Conservation (phyloP, 192 early-diverging fungal species). For the Coemansia sp. region DNA sequence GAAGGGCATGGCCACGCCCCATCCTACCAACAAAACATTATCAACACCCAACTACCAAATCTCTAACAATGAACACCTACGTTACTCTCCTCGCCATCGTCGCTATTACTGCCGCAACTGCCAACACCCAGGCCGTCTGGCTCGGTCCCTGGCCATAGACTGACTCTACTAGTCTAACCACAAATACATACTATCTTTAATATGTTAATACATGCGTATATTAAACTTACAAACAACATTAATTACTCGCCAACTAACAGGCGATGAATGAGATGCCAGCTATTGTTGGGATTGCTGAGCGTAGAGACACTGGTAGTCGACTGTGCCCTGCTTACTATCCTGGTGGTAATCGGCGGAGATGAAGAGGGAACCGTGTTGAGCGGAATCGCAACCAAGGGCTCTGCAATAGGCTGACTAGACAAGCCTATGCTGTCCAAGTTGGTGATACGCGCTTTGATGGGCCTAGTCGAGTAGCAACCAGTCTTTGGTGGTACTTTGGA, state of each 20-base stretch:
- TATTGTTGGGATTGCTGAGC: constrained; percentile 2
- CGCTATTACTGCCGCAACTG: constrained; percentile 18
- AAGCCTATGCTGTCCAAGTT: constrained; percentile 27
- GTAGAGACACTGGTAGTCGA: not conserved
- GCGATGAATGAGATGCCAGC: constrained; percentile 19
- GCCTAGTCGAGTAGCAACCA: not conserved
- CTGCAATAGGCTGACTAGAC: constrained; percentile 5
- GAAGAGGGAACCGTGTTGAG: constrained; percentile 1
- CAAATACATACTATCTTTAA: not conserved
- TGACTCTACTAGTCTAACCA: not conserved
- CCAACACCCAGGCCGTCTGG: constrained; percentile 22
- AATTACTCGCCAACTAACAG: constrained; percentile 24
- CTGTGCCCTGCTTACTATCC: not conserved
- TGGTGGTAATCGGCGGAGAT: constrained; percentile 2
- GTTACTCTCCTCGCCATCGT: constrained; percentile 16
- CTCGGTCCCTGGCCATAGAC: constrained; percentile 21
- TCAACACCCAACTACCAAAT: constrained; percentile 7
- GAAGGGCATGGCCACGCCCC: not conserved
- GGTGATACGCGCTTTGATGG: constrained; percentile 10
- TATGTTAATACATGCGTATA: not conserved
- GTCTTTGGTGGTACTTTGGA: not conserved
- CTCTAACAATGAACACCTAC: constrained; percentile 20
- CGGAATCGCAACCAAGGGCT: not conserved
- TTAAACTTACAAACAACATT: not conserved
- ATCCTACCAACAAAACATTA: not conserved